phyloP scores from a whole-genome alignment of 257 asterid species.

The Salvia hispanica region DNA sequence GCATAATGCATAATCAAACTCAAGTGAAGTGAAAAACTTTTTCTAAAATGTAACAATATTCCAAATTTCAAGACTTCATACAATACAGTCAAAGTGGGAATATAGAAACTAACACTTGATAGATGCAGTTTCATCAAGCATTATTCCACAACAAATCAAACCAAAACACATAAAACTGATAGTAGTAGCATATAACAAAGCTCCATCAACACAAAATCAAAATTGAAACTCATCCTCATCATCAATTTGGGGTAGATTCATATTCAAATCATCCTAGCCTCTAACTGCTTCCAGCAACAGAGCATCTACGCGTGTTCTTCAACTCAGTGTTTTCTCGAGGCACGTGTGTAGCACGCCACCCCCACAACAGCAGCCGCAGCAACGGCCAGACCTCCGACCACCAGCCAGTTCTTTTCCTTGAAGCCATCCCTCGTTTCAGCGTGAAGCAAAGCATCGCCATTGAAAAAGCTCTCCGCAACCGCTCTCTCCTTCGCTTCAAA shows the following conservation, averaged over 20 bases:
- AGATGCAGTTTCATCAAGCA: slow-evolving; percentile 33
- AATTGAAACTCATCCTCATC: slow-evolving; percentile 47
- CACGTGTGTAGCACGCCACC: slow-evolving; percentile 43
- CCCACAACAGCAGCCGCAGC: slow-evolving; percentile 54
- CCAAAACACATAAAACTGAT: slow-evolving; percentile 24
- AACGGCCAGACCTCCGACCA: slow-evolving; percentile 51
- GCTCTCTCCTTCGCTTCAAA: slow-evolving; percentile 43
- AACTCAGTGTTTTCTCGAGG: slow-evolving; percentile 42
- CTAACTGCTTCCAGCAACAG: slow-evolving; percentile 28
- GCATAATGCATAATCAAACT: too few species aligned
- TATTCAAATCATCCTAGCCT: slow-evolving; percentile 35
- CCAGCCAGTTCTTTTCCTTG: slow-evolving; percentile 42
- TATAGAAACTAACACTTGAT: not conserved
- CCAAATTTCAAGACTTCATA: slow-evolving; percentile 15
- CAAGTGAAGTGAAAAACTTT: not conserved
- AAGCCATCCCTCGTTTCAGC: slow-evolving; percentile 40
- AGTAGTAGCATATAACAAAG: slow-evolving; percentile 18
- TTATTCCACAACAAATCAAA: slow-evolving; percentile 33
- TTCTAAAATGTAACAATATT: not conserved
- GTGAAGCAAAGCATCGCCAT: slow-evolving; percentile 26
- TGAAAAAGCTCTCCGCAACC: slow-evolving; percentile 24
- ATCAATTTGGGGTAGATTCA: slow-evolving; percentile 1
- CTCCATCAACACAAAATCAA: slow-evolving; percentile 43
- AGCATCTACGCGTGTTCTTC: not conserved
- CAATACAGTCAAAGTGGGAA: slow-evolving; percentile 24